Conservation (phyloP, 1,139 yeast species). For the Pichia sp. region DNA sequence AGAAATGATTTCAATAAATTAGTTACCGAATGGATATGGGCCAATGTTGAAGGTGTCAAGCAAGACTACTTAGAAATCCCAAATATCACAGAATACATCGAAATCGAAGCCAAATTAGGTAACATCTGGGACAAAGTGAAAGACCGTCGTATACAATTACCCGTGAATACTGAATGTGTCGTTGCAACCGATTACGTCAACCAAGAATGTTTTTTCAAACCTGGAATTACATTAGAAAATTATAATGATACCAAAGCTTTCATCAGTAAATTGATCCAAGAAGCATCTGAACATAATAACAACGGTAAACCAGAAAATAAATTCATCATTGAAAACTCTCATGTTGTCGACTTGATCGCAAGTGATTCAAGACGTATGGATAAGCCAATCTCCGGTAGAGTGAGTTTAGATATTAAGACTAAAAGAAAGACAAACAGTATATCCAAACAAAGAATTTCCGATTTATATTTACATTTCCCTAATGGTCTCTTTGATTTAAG, state of each 20-base stretch:
- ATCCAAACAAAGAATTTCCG: constrained; percentile 69
- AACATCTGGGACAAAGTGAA: constrained; percentile 64
- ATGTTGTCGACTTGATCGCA: constrained; percentile 31
- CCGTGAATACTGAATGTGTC: constrained; percentile 75
- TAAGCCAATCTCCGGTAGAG: constrained; percentile 60
- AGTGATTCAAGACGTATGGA: constrained; percentile 39
- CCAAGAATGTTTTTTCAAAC: constrained; percentile 58
- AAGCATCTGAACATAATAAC: constrained; percentile 28
- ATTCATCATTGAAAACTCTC: constrained; percentile 34
- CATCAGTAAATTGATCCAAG: constrained; percentile 44
- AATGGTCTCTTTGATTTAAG: constrained; percentile 76
- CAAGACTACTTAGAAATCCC: constrained; percentile 35
- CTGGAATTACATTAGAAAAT: constrained; percentile 69
- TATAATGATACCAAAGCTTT: constrained; percentile 59
- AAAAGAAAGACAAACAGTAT: constrained; percentile 67
- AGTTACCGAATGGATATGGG: constrained; percentile 88
- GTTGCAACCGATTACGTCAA: constrained; percentile 52
- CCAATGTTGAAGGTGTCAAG: constrained; percentile 61
- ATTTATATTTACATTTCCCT: constrained; percentile 71
- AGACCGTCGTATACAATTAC: constrained; percentile 64
- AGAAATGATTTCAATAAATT: constrained; percentile 80
- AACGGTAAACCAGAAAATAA: constrained; percentile 28
- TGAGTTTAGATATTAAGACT: constrained; percentile 65
- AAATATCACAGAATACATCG: constrained; percentile 53
- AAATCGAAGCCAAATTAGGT: constrained; percentile 84